Evolutionary conservation across 805 yeast genomes (phyloP).

Genomic region (Cyberlindnera bimundalis): DNA sequence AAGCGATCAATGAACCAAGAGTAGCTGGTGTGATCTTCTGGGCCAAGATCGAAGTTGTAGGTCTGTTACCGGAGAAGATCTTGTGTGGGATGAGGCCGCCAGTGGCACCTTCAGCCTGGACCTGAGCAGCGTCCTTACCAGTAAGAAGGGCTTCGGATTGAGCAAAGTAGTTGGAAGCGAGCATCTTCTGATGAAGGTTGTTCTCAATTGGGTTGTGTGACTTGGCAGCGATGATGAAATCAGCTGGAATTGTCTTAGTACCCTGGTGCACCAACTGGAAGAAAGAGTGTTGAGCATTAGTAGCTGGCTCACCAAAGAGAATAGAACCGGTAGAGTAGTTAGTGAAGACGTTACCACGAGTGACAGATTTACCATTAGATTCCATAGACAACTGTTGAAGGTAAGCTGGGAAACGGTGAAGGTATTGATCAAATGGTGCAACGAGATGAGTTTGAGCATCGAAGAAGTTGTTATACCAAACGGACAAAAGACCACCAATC

Average conservation of each 20-base stretch:
- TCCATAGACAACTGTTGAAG: conserved; percentile 98
- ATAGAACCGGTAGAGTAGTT: conserved; percentile 95
- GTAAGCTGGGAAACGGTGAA: conserved; percentile 99
- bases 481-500: conserved; percentile 87
- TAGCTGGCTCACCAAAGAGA: conserved; percentile 97
- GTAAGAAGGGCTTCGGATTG: conserved; percentile 98
- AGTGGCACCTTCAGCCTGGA: conserved; percentile 84
- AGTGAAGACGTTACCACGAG: conserved; percentile 87
- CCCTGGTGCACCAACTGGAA: conserved; percentile 99
- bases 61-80: conserved; percentile 96
- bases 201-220: conserved; percentile 95
- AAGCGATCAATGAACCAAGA: conserved; percentile 93
- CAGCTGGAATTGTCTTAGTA: conserved; percentile 94
- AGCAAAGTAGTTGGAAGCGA: conserved; percentile 98
- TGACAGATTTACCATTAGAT: conserved; percentile 96
- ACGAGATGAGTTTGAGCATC: conserved; percentile 98
- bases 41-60: conserved; percentile 94
- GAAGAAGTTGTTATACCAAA: conserved; percentile 98
- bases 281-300: conserved; percentile 98
- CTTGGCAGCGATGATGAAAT: conserved; percentile 94
- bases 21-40: conserved; percentile 96
- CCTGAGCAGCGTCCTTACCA: conserved; percentile 84
- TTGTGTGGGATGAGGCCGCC: conserved; percentile 91
- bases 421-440: conserved; percentile 97
- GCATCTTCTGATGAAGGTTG: conserved; percentile 94